phyloP scores from a whole-genome alignment of 345 rosid genomes.

The Microcos paniculata region DNA sequence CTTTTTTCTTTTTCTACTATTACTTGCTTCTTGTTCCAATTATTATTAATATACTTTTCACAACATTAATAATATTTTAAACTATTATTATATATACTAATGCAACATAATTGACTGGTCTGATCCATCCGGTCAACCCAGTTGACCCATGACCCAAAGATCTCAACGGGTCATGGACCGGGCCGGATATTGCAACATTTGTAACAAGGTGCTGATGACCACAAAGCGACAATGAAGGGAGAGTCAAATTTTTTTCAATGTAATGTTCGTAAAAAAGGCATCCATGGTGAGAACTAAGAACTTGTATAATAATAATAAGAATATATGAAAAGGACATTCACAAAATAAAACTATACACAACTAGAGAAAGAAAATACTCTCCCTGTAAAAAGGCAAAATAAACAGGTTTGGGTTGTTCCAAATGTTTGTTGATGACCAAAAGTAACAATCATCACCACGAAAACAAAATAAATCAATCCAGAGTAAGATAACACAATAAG shows the following conservation, averaged over 20 bases:
- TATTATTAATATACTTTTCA: too few species aligned
- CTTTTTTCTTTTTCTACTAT: too few species aligned
- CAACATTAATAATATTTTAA: too few species aligned
- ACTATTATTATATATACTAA: too few species aligned
- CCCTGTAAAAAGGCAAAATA: neutral
- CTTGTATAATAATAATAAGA: neutral
- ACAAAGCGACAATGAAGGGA: neutral
- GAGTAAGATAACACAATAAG: neutral
- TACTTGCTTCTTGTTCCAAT: too few species aligned
- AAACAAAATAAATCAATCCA: neutral
- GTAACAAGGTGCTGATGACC: neutral
- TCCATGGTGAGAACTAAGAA: neutral
- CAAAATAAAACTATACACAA: neutral
- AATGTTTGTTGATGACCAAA: conserved; percentile 3
- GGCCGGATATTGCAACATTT: too few species aligned
- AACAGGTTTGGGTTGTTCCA: neutral
- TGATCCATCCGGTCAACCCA: too few species aligned
- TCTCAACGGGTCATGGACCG: too few species aligned
- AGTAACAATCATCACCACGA: neutral
- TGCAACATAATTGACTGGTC: too few species aligned
- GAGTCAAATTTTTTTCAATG: neutral
- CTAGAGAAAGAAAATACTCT: neutral
- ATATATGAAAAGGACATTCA: conserved; percentile 4
- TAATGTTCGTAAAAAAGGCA: neutral
- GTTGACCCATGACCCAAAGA: too few species aligned